Evolutionary conservation across 306 rosid genomes (phyloP).

Genomic region (Fragaria ananassa): DNA sequence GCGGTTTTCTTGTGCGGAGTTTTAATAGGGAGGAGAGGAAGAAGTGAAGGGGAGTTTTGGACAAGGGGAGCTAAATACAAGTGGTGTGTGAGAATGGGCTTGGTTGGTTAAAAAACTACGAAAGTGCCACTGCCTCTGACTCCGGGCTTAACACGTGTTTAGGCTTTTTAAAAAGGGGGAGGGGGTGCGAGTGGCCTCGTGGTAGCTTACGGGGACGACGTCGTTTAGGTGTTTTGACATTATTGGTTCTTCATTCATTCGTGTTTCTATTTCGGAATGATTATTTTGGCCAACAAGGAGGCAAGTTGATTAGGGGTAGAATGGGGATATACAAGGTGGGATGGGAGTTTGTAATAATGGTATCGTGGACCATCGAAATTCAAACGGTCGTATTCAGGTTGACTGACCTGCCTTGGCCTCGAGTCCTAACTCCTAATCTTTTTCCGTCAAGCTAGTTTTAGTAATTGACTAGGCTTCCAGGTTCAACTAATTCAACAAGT

Average conservation of each 20-base stretch:
- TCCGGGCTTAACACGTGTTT: slow-evolving; percentile 45
- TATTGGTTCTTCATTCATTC: neutral
- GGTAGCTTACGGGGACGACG: slow-evolving; percentile 7
- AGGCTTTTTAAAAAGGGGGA: slow-evolving; percentile 29
- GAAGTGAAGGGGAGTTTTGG: neutral
- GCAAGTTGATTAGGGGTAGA: slow-evolving; percentile 1
- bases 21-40: neutral
- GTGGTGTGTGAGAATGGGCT: slow-evolving; percentile 2
- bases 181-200: neutral
- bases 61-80: slow-evolving; percentile 26
- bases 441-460: neutral
- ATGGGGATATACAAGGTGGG: slow-evolving; percentile 9
- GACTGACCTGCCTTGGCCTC: neutral
- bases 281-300: neutral
- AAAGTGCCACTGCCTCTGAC: slow-evolving; percentile 24
- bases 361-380: slow-evolving; percentile 16
- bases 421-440: neutral
- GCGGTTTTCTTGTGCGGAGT: neutral
- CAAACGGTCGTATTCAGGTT: slow-evolving; percentile 21
- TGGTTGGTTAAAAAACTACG: neutral
- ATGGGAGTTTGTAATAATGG: slow-evolving; percentile 6
- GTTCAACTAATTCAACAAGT: neutral
- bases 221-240: neutral
- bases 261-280: neutral
- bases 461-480: neutral